phyloP scores from a whole-genome alignment of 192 early-diverging fungal species.

The Rhizoclosmatium sp. region DNA sequence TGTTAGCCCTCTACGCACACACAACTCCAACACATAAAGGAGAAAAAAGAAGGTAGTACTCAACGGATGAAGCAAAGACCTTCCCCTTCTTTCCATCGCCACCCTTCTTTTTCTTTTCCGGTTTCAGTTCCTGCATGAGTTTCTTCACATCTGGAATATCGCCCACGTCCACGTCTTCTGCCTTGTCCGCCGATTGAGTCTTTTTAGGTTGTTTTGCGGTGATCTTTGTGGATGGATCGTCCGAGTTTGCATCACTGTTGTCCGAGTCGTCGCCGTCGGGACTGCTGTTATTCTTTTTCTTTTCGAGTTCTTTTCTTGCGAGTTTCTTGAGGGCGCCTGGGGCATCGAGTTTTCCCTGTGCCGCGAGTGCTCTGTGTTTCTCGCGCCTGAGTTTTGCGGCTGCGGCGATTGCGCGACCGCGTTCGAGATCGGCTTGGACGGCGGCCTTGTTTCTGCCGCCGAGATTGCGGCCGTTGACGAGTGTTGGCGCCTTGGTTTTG shows the following conservation, averaged over 20 bases:
- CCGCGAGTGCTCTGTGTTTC: not conserved
- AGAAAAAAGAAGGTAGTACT: not conserved
- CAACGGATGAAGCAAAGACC: conserved; percentile 26
- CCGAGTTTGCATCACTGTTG: not conserved
- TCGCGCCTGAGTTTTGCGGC: conserved; percentile 24
- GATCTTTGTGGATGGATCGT: not conserved
- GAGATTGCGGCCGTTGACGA: conserved; percentile 2
- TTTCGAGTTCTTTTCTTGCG: not conserved
- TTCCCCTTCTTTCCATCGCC: conserved; percentile 35
- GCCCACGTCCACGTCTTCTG: not conserved
- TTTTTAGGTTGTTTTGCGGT: no score
- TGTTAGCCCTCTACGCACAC: no score
- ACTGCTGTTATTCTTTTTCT: not conserved
- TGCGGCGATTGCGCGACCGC: conserved; percentile 6
- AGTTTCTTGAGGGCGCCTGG: not conserved
- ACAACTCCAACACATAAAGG: no score
- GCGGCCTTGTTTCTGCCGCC: conserved; percentile 19
- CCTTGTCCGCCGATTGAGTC: not conserved
- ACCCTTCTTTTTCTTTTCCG: conserved; percentile 12
- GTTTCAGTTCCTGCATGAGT: no score
- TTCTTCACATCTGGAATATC: not conserved
- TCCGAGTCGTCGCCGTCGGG: not conserved
- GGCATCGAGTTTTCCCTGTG: not conserved
- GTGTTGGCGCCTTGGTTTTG: not conserved
- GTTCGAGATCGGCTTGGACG: conserved; percentile 19